A percentile compares a stretch with the other conserved stretches of the same genome.
phyloP scores from a whole-genome alignment of 2,329 filamentous ascomycete species.

The Orbilia brochopaga region DNA sequence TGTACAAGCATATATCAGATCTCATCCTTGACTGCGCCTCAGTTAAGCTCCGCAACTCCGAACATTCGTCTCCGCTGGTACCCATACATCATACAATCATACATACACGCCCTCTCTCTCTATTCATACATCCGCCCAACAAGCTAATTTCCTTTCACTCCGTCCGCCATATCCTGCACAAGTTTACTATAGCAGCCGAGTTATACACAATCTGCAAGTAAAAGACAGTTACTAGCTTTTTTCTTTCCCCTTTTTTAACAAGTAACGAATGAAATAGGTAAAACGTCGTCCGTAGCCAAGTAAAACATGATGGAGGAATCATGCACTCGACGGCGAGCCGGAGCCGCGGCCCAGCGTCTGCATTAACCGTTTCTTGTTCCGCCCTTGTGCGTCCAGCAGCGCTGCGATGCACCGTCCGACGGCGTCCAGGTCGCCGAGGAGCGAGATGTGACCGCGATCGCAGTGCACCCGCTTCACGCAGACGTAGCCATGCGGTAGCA shows the following conservation, averaged over 20 bases:
- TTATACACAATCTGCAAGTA: background rate
- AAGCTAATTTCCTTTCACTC: background rate
- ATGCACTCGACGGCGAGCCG: conserved; percentile 36
- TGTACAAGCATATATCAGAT: background rate
- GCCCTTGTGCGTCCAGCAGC: conserved; percentile 60
- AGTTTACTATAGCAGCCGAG: no score
- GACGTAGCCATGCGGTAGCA: conserved; percentile 80
- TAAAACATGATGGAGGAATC: background rate
- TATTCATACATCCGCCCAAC: background rate
- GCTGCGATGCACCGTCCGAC: conserved; percentile 76
- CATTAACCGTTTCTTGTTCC: conserved; percentile 63
- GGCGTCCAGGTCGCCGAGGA: conserved; percentile 82
- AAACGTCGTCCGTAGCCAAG: background rate
- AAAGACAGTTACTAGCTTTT: background rate
- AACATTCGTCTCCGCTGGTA: background rate
- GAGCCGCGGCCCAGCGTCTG: conserved; percentile 26
- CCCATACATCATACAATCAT: background rate
- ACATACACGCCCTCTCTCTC: background rate
- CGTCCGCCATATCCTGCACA: no score
- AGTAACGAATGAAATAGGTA: background rate
- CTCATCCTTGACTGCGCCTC: background rate
- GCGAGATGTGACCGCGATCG: conserved; percentile 83
- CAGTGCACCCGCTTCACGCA: conserved; percentile 76
- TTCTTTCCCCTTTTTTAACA: background rate
- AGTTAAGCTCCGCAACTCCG: conserved; percentile 1